Evolutionary conservation across 768 basidiomycete genomes (phyloP).

Genomic region (Hericium coralloides): DNA sequence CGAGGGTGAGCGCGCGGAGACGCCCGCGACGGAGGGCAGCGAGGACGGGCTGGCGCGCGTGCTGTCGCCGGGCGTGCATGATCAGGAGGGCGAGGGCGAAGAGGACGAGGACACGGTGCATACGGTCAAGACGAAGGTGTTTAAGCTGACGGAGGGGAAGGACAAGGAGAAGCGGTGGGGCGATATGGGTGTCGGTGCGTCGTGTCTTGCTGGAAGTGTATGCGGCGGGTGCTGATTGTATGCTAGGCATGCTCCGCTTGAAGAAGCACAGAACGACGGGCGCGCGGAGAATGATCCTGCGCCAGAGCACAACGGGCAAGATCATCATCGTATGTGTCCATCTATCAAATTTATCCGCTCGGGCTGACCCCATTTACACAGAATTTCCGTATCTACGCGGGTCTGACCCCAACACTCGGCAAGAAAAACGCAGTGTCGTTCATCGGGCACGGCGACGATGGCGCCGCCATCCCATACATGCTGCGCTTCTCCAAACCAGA

Average conservation of each 20-base stretch:
- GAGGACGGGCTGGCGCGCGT: conserved; percentile 15
- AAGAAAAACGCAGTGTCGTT: conserved; percentile 49
- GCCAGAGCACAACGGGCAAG: conserved; percentile 69
- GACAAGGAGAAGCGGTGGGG: conserved; percentile 46
- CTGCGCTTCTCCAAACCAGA: conserved; percentile 53
- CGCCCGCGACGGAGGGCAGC: conserved; percentile 18
- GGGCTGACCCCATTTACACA: conserved; percentile 18
- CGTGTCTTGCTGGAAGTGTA: background rate
- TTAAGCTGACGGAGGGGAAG: conserved; percentile 37
- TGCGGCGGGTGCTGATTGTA: background rate
- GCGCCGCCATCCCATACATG: conserved; percentile 48
- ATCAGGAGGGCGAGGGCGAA: conserved; percentile 72
- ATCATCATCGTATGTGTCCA: conserved; percentile 51
- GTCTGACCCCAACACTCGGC: conserved; percentile 42
- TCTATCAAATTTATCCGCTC: background rate
- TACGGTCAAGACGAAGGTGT: conserved; percentile 52
- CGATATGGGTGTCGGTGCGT: conserved; percentile 60
- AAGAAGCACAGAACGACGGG: conserved; percentile 65
- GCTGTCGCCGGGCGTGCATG: conserved; percentile 29
- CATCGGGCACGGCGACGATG: conserved; percentile 43
- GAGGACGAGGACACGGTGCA: conserved; percentile 67
- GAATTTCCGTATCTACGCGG: conserved; percentile 67
- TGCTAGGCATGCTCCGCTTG: conserved; percentile 53
- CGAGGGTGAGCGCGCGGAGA: conserved; percentile 5
- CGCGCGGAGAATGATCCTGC: conserved; percentile 52